Evolutionary conservation across 768 basidiomycete genomes (phyloP).

Genomic region (Terana coerulea): DNA sequence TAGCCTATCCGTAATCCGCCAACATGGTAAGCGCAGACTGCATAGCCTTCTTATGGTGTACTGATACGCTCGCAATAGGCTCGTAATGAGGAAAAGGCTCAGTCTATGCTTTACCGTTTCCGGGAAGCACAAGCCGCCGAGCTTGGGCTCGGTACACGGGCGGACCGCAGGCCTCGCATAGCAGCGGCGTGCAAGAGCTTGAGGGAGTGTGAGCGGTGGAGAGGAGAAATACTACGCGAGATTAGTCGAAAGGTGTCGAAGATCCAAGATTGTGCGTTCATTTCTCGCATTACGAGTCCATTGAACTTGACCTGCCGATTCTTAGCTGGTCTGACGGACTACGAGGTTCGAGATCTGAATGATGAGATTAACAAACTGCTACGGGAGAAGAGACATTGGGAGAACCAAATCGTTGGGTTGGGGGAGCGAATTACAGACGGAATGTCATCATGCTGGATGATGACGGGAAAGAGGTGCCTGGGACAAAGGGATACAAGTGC

Average conservation of each 20-base stretch:
- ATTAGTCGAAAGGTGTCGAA: conserved; percentile 96
- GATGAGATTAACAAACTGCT: conserved; percentile 96
- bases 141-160: conserved; percentile 83
- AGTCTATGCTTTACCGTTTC: conserved; percentile 93
- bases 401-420: conserved; percentile 96
- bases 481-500: conserved; percentile 96
- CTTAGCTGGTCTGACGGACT: conserved; percentile 87
- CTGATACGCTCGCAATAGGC: conserved; percentile 47
- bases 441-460: conserved; percentile 94
- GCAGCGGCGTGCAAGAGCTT: conserved; percentile 89
- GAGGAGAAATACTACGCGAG: conserved; percentile 92
- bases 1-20: not conserved
- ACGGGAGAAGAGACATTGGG: conserved; percentile 96
- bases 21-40: conserved; percentile 6
- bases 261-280: conserved; percentile 83
- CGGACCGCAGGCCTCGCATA: conserved; percentile 87
- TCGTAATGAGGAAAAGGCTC: conserved; percentile 97
- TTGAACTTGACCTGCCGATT: not conserved
- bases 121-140: conserved; percentile 95
- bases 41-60: too few relatives aligned
- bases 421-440: conserved; percentile 93
- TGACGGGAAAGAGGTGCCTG: conserved; percentile 94
- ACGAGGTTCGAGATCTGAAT: conserved; percentile 93
- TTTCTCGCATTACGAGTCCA: too few relatives aligned
- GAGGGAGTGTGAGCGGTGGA: conserved; percentile 91